Evolutionary conservation across 225 moss, liverwort and hornwort species (phyloP).

Genomic region (Antitrichia curtipendula): DNA sequence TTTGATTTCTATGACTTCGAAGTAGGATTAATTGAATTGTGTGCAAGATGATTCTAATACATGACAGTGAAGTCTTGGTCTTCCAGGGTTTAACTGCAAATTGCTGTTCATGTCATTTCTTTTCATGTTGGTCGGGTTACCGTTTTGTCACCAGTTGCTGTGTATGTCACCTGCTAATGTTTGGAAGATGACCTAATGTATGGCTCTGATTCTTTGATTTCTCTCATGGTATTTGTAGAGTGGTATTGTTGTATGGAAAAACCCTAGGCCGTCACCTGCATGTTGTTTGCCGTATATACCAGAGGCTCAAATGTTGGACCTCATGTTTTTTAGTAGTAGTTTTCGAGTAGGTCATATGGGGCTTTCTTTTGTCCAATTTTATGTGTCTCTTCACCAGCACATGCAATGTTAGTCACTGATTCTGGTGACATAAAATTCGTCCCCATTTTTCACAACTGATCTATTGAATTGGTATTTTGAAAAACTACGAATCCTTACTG

Average conservation of each 20-base stretch:
- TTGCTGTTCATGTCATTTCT: neutral
- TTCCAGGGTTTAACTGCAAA: neutral
- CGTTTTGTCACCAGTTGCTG: neutral
- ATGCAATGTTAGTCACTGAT: neutral
- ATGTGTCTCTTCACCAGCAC: too few species aligned
- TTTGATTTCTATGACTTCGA: neutral
- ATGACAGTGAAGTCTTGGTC: neutral
- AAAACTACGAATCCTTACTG: neutral
- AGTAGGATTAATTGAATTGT: neutral
- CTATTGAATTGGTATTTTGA: neutral
- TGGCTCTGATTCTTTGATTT: neutral
- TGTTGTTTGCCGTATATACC: neutral
- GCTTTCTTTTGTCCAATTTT: neutral
- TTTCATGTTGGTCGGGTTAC: neutral
- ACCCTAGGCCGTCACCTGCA: neutral
- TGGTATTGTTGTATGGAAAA: neutral
- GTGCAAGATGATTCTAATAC: neutral
- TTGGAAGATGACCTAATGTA: neutral
- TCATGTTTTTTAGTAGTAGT: neutral
- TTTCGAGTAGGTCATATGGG: neutral
- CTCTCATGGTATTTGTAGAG: neutral
- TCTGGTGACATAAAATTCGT: too few species aligned
- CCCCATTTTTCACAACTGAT: neutral
- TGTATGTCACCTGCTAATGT: neutral
- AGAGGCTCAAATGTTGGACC: neutral